Percentiles rank a stretch among this genome's conserved stretches.
These are phyloP conservation scores for Aspergillus sp. DNA, from an alignment of 2,329 filamentous ascomycete species.

Conservation along the genomic window DNA sequence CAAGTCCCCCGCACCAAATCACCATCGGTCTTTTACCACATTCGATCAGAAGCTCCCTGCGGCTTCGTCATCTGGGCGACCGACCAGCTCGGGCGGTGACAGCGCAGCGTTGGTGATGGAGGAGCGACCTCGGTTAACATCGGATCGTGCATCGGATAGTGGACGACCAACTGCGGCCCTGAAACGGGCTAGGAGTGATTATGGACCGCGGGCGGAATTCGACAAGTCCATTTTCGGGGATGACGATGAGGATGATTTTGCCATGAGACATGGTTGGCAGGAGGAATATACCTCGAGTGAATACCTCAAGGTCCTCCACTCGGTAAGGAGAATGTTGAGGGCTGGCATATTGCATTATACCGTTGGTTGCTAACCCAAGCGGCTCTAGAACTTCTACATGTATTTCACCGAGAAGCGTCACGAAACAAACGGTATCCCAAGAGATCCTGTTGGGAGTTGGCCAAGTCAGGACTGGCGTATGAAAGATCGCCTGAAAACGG, in stretches of 20 bases:
- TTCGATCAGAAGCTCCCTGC: conserved; percentile 22
- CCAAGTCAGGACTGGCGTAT: conserved; percentile 90
- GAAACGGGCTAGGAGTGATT: conserved; percentile 49
- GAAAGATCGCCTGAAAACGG: conserved; percentile 91
- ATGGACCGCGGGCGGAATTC: conserved; percentile 37
- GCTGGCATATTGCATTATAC: neutral
- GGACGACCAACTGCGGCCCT: conserved; percentile 33
- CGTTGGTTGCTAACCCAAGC: conserved; percentile 7
- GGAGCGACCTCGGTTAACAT: conserved; percentile 18
- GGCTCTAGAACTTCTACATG: conserved; percentile 91
- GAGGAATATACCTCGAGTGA: conserved; percentile 87
- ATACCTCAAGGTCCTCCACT: conserved; percentile 75
- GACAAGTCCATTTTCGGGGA: conserved; percentile 29
- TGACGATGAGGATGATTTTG: conserved; percentile 45
- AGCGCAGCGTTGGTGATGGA: conserved; percentile 16
- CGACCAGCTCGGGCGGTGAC: conserved; percentile 27
- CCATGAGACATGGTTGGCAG: conserved; percentile 80
- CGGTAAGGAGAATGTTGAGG: conserved; percentile 47
- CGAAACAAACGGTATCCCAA: conserved; percentile 84
- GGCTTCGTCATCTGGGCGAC: conserved; percentile 16
- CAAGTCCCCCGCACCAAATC: conserved; percentile 24
- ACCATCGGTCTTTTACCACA: conserved; percentile 30
- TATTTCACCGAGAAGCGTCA: conserved; percentile 98
- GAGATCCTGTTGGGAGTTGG: conserved; percentile 48
- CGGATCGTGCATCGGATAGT: conserved; percentile 25